Base-by-base conservation (phyloP, 2,329 filamentous ascomycete genomes). In the Tolypocladium amazonense region DNA sequence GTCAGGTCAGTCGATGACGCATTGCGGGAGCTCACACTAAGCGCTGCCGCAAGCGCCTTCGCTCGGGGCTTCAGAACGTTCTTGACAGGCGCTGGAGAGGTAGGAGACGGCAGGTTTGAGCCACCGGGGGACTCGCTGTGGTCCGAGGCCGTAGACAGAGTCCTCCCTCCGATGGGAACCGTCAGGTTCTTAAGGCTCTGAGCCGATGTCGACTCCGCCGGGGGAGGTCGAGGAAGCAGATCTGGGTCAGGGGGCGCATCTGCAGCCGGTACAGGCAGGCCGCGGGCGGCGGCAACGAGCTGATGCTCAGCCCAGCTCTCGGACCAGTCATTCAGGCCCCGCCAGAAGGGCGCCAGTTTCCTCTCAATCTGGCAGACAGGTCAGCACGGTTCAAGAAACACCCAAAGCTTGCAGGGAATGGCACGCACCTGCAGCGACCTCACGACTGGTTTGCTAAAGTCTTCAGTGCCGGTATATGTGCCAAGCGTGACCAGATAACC, bases 401-500 rank as follows among this genome's bases (percentile, higher is more conserved):
- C 15, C 14, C 11, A 11, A 39, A 15, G 39, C 39, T 3, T 20
- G n/a, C 14, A 41, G n/a, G 15, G 41, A 25, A 27, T 41, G 30
- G 50, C 27, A 68, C 76, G 69, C 81, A 96, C 92, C 87, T 94
- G 93, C 59, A 99, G 77, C 72, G 96, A 92, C 65, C 94, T 85
- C 59, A 97, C 93, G 56, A 90, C 79, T 23, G 83, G 77, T 73
- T 97, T 97, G 78, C 85, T 96, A 72, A 93, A 99, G 74, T 99
- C 94, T 74, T 99, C 94, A 0, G 86, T 79, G 0, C 93, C 92
- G 27, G 90, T 93, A 70, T 99, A 99, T 56, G 92, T 90, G 41
- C 94, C 94, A 70, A 96, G 84, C 0, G 94, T 99, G 38, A 99
- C 94, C 56, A 99, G 77, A 75, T 88, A 99, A 27, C 94, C 94